These are phyloP conservation scores for Microbotryum violaceum DNA, from an alignment of 1,284 basidiomycete genomes.

Conservation along the genomic window DNA sequence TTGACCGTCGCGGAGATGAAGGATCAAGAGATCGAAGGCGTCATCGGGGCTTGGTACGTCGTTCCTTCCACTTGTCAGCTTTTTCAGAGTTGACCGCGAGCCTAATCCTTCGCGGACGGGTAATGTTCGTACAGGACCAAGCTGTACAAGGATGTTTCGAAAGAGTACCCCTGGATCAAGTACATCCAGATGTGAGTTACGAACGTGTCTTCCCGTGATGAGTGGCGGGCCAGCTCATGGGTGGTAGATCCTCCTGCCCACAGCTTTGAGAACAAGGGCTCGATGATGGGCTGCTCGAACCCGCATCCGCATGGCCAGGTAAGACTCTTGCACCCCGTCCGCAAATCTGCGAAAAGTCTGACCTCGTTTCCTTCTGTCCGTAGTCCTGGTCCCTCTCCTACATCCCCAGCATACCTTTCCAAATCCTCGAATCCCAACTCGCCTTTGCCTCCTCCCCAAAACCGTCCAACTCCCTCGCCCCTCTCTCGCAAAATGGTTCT, in stretches of 20 bases:
- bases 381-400: conserved; percentile 50
- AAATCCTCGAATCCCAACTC: conserved; percentile 45
- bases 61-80: conserved; percentile 42
- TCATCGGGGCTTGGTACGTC: conserved; percentile 65
- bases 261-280: conserved; percentile 73
- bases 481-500: conserved; percentile 44
- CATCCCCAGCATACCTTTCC: conserved; percentile 49
- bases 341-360: neutral
- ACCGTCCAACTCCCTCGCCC: conserved; percentile 1
- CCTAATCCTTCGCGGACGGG: too few species aligned
- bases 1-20: conserved; percentile 74
- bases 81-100: too few species aligned
- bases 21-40: conserved; percentile 54
- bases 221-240: neutral
- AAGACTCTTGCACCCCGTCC: too few species aligned
- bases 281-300: conserved; percentile 94
- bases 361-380: neutral
- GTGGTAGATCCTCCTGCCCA: neutral
- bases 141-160: conserved; percentile 36
- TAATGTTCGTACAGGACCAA: conserved; percentile 42
- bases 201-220: neutral
- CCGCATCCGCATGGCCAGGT: conserved; percentile 92
- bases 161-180: conserved; percentile 54
- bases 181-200: conserved; percentile 71
- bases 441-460: conserved; percentile 45